A percentile compares a stretch with the other conserved stretches of the same genome.
Evolutionary conservation across 352 stramenopile genomes (phyloP).

Genomic region (Phytophthora capsici): DNA sequence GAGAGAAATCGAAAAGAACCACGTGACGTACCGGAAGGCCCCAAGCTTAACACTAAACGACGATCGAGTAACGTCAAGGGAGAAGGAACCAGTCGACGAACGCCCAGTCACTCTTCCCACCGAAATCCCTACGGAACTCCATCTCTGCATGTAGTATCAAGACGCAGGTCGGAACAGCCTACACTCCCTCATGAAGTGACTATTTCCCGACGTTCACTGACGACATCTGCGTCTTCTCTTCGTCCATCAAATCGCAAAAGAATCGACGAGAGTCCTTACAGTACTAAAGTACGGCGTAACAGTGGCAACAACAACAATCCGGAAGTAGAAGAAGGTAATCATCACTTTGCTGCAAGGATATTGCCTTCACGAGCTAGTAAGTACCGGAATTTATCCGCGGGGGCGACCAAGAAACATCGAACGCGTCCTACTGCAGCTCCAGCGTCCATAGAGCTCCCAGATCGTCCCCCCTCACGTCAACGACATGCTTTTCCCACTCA

Average conservation of each 20-base stretch:
- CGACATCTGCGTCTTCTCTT: slow-evolving; percentile 53
- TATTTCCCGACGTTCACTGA: slow-evolving; percentile 30
- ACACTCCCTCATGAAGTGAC: slow-evolving; percentile 1
- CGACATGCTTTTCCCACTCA: slow-evolving; percentile 81
- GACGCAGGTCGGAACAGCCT: slow-evolving; percentile 2
- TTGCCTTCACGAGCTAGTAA: slow-evolving; percentile 38
- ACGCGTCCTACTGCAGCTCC: slow-evolving; percentile 7
- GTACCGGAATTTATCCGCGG: slow-evolving; percentile 36
- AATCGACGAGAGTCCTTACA: slow-evolving; percentile 4
- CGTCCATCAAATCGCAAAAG: slow-evolving; percentile 48
- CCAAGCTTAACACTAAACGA: slow-evolving; percentile 4
- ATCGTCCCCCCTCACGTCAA: slow-evolving; percentile 77
- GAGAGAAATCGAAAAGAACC: slow-evolving; percentile 9
- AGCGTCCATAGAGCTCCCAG: slow-evolving; percentile 9
- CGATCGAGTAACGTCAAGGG: background rate
- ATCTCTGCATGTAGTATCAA: background rate
- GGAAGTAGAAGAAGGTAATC: slow-evolving; percentile 11
- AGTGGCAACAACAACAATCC: slow-evolving; percentile 24
- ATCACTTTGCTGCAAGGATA: background rate
- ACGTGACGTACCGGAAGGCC: background rate
- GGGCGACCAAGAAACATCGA: slow-evolving; percentile 31
- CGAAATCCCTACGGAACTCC: slow-evolving; percentile 1
- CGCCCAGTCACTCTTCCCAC: slow-evolving; percentile 7
- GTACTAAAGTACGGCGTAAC: background rate
- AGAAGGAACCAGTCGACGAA: slow-evolving; percentile 22